phyloP scores from a whole-genome alignment of 805 yeast genomes.

The Cyberlindnera nakhonratchasimensis region DNA sequence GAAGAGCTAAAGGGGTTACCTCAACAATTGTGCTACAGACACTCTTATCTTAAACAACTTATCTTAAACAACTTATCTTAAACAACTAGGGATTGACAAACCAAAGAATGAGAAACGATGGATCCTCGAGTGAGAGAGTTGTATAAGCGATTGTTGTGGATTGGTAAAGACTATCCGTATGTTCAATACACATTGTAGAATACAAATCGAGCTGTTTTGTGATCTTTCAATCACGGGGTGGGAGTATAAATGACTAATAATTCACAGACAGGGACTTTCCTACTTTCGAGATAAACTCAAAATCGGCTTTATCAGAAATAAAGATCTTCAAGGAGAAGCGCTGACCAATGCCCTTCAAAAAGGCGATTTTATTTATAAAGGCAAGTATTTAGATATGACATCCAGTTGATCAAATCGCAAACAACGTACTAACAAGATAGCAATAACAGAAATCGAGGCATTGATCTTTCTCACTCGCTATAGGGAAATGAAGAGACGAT shows the following conservation, averaged over 20 bases:
- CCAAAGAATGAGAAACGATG: constrained; percentile 5
- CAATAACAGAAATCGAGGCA: constrained; percentile 19
- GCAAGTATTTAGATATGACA: too few relatives aligned
- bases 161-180: constrained; percentile 23
- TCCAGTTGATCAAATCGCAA: too few relatives aligned
- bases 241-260: not conserved
- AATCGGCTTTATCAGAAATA: constrained; percentile 15
- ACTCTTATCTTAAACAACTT: too few relatives aligned
- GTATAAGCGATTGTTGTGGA: constrained; percentile 19
- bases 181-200: too few relatives aligned
- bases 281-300: constrained; percentile 16
- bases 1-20: too few relatives aligned
- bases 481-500: constrained; percentile 22
- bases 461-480: constrained; percentile 22
- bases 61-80: too few relatives aligned
- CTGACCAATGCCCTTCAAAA: constrained; percentile 15
- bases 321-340: constrained; percentile 4
- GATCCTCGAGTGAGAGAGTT: constrained; percentile 22
- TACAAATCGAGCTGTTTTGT: too few relatives aligned
- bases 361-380: constrained; percentile 23
- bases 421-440: not conserved
- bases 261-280: constrained; percentile 17
- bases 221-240: too few relatives aligned
- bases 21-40: too few relatives aligned
- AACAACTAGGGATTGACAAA: too few relatives aligned